Conservation (phyloP, 768 basidiomycete species). For the Tubosaeta brunneosetosa region DNA sequence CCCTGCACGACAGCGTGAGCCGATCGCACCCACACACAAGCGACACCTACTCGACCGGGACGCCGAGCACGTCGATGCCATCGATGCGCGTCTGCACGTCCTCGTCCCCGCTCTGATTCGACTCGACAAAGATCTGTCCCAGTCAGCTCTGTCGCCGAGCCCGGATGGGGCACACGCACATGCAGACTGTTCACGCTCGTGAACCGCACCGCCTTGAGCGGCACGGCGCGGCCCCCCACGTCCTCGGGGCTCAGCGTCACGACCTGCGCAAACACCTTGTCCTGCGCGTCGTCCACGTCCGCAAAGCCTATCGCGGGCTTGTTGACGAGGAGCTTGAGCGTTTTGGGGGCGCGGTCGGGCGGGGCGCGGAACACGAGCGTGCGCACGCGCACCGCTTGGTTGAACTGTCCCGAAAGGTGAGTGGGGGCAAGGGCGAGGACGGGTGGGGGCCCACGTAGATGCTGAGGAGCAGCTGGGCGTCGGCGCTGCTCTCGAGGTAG, state of each 20-base stretch:
- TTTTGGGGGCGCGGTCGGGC: slow-evolving; percentile 48
- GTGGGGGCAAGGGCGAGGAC: background rate
- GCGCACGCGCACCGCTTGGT: slow-evolving; percentile 61
- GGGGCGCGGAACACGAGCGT: slow-evolving; percentile 47
- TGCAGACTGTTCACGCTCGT: slow-evolving; percentile 63
- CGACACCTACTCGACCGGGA: slow-evolving; percentile 49
- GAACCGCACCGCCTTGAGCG: slow-evolving; percentile 63
- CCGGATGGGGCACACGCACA: slow-evolving; percentile 33
- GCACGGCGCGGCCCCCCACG: slow-evolving; percentile 41
- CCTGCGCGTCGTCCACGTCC: slow-evolving; percentile 53
- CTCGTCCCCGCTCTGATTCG: slow-evolving; percentile 61
- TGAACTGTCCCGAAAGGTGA: slow-evolving; percentile 43
- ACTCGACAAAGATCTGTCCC: slow-evolving; percentile 59
- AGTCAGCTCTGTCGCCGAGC: slow-evolving; percentile 4
- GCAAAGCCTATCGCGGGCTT: slow-evolving; percentile 57
- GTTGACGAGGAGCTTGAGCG: slow-evolving; percentile 61
- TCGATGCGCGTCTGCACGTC: slow-evolving; percentile 55
- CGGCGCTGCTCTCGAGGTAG: slow-evolving; percentile 64
- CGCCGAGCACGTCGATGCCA: slow-evolving; percentile 59
- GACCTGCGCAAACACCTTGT: slow-evolving; percentile 52
- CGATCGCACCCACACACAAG: background rate
- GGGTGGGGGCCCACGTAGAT: slow-evolving; percentile 50
- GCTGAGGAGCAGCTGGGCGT: slow-evolving; percentile 67
- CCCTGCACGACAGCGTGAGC: slow-evolving; percentile 20
- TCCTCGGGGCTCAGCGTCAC: slow-evolving; percentile 49